phyloP scores from a whole-genome alignment of 108 stramenopile genomes.

The Cyclostephanos tholiformis region DNA sequence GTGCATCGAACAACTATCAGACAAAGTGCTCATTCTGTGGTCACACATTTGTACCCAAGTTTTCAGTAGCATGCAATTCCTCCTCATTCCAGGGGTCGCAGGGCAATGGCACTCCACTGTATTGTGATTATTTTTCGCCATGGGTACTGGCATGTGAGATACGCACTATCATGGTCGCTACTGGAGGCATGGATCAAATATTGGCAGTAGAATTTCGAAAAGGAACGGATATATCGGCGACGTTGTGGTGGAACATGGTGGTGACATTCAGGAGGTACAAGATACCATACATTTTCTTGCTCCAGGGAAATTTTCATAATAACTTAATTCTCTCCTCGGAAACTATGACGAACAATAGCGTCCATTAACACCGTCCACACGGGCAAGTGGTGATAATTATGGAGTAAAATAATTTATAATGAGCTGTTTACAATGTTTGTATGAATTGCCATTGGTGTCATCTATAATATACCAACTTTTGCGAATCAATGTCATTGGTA shows the following conservation, averaged over 20 bases:
- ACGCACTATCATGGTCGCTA: slow-evolving; percentile 45
- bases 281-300: slow-evolving; percentile 78
- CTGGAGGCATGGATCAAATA: slow-evolving; percentile 50
- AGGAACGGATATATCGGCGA: slow-evolving; percentile 67
- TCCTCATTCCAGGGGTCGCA: slow-evolving; percentile 76
- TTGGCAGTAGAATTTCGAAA: slow-evolving; percentile 71
- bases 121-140: slow-evolving; percentile 85
- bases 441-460: no score
- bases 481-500: no score
- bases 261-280: slow-evolving; percentile 69
- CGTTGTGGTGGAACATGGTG: slow-evolving; percentile 89
- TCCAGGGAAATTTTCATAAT: slow-evolving; percentile 69
- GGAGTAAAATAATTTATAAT: no score
- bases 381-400: no score
- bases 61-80: slow-evolving; percentile 62
- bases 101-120: slow-evolving; percentile 73
- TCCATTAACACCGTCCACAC: no score
- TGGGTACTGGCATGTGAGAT: slow-evolving; percentile 85
- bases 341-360: no score
- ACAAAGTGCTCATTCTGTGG: slow-evolving; percentile 76
- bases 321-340: not conserved
- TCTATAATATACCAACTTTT: no score
- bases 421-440: no score
- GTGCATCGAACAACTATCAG: slow-evolving; percentile 68
- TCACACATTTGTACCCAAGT: slow-evolving; percentile 80